Evolutionary conservation across 164 flowering plant species (phyloP).

Genomic region (Chloranthus sessilifolius): DNA sequence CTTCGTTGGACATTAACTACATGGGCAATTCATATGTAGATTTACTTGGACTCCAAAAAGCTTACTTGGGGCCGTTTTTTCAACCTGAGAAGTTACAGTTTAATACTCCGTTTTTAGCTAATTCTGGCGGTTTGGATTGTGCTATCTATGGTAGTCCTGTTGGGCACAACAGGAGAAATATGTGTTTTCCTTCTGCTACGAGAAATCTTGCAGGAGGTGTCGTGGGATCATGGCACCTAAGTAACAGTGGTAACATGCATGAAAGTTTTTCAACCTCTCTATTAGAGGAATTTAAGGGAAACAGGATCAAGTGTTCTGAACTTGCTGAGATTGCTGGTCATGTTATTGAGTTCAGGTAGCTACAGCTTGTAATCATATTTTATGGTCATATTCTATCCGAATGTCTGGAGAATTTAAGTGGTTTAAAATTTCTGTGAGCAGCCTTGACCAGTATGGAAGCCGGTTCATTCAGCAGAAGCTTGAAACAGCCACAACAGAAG

Average conservation of each 20-base stretch:
- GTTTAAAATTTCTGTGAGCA: slow-evolving; percentile 25
- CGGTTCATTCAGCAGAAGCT: slow-evolving; percentile 92
- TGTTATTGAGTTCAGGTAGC: slow-evolving; percentile 90
- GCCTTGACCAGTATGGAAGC: slow-evolving; percentile 94
- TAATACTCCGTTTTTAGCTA: too few relatives aligned
- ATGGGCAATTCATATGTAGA: slow-evolving; percentile 51
- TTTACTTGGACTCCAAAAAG: slow-evolving; percentile 54
- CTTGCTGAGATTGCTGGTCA: slow-evolving; percentile 85
- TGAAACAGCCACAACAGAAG: slow-evolving; percentile 78
- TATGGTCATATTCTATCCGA: neutral
- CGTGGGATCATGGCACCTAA: slow-evolving; percentile 64
- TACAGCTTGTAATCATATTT: neutral
- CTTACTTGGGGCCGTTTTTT: slow-evolving; percentile 52
- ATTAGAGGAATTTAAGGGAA: slow-evolving; percentile 82
- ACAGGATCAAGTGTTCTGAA: slow-evolving; percentile 70
- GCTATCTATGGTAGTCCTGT: slow-evolving; percentile 57
- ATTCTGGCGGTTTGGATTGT: neutral
- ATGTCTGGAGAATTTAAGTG: neutral
- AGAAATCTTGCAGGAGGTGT: slow-evolving; percentile 57
- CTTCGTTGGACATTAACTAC: slow-evolving; percentile 49
- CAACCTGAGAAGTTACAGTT: slow-evolving; percentile 28
- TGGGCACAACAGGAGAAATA: slow-evolving; percentile 54
- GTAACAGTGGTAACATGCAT: slow-evolving; percentile 37
- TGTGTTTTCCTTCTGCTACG: slow-evolving; percentile 53
- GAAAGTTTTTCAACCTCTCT: slow-evolving; percentile 55